Conservation (phyloP, 1,284 basidiomycete species). For the Hypsizygus ulmarius region DNA sequence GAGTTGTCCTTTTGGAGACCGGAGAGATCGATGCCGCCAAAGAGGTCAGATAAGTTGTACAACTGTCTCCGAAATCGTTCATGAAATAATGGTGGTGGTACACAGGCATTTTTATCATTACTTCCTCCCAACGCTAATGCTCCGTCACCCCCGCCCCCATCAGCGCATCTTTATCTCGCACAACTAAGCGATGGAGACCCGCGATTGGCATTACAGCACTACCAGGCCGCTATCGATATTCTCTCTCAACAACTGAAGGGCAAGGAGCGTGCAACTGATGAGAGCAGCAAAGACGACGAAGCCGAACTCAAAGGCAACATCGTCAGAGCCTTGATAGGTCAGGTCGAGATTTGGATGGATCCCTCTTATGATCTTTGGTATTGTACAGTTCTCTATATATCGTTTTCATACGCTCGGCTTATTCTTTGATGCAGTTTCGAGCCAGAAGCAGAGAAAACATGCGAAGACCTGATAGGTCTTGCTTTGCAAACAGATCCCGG, state of each 20-base stretch:
- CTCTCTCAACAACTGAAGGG: constrained; percentile 70
- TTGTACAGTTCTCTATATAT: constrained; percentile 24
- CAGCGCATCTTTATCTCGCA: constrained; percentile 88
- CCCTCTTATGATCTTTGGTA: constrained; percentile 86
- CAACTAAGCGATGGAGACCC: constrained; percentile 82
- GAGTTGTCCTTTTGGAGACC: constrained; percentile 73
- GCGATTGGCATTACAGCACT: constrained; percentile 74
- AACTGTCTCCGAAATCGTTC: neutral
- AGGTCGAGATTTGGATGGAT: constrained; percentile 97
- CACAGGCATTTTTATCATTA: constrained; percentile 66
- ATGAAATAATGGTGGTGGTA: neutral
- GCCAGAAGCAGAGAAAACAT: constrained; percentile 74
- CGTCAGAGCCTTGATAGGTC: constrained; percentile 83
- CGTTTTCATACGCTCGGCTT: neutral
- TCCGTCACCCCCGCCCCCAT: constrained; percentile 65
- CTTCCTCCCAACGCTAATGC: constrained; percentile 59
- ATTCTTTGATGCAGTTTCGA: constrained; percentile 60
- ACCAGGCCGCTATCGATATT: constrained; percentile 78
- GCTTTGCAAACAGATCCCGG: constrained; percentile 76
- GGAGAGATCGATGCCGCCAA: constrained; percentile 77
- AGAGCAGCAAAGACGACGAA: constrained; percentile 46
- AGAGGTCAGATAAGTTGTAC: constrained; percentile 44
- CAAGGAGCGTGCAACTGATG: constrained; percentile 54
- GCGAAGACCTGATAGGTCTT: constrained; percentile 71
- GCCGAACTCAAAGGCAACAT: constrained; percentile 70